A percentile compares a stretch with the other conserved stretches of the same genome.
Conservation (phyloP, 2,329 filamentous ascomycete genomes). For the Fusarium succisae region DNA sequence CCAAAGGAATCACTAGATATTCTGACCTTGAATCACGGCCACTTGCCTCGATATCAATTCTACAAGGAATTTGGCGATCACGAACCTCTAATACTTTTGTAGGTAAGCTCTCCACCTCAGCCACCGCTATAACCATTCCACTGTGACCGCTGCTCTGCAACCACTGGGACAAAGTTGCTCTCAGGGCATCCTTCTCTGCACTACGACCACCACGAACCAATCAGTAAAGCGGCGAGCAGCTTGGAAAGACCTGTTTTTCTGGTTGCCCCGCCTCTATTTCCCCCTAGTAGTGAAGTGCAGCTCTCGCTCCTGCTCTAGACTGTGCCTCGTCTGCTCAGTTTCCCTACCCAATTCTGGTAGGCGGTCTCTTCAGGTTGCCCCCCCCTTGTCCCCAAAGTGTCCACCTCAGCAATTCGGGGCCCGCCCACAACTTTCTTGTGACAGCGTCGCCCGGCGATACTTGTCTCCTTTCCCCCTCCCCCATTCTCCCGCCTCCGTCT, state of each 20-base stretch:
- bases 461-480: slow-evolving; percentile 48
- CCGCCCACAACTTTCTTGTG: slow-evolving; percentile 50
- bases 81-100: slow-evolving; percentile 4
- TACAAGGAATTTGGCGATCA: slow-evolving; percentile 5
- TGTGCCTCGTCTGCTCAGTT: slow-evolving; percentile 30
- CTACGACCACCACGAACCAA: slow-evolving; percentile 49
- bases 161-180: slow-evolving; percentile 31
- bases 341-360: slow-evolving; percentile 38
- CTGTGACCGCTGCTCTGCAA: slow-evolving; percentile 22
- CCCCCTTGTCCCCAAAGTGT: slow-evolving; percentile 39
- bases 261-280: slow-evolving; percentile 34
- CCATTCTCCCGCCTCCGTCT: slow-evolving; percentile 41
- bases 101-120: slow-evolving; percentile 30
- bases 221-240: slow-evolving; percentile 48
- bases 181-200: slow-evolving; percentile 34
- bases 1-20: not conserved
- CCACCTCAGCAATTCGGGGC: slow-evolving; percentile 47
- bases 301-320: slow-evolving; percentile 30
- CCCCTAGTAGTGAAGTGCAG: slow-evolving; percentile 10
- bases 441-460: slow-evolving; percentile 48
- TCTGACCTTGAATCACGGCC: not conserved
- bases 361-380: slow-evolving; percentile 35
- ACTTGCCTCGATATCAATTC: slow-evolving; percentile 1
- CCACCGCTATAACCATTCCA: slow-evolving; percentile 35
- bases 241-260: slow-evolving; percentile 25